Evolutionary conservation across 2,329 filamentous ascomycete genomes (phyloP), one percentile per base, ranked within the genome.

Genomic region (Fonsecaea monophora): DNA sequence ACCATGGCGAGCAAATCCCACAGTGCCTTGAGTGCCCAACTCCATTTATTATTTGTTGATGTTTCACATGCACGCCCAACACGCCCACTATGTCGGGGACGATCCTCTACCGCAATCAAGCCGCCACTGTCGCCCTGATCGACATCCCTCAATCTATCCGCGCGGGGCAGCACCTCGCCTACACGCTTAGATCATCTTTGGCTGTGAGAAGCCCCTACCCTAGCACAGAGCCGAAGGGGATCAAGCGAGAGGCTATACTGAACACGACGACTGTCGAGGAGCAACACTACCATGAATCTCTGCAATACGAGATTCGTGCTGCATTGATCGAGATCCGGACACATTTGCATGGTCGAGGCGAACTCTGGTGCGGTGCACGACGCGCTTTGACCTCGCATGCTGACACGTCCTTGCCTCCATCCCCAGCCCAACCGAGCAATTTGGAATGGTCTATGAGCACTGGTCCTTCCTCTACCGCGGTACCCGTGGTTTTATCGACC

Each of bases 111-210:
- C 80, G 84, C 66, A 85, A 83, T 67, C 59, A 72, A 1, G 72
- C 78, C 3, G 66, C 75, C 7, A 82, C 81, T 4, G 72, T 84
- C 37, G 82, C 82, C 15, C 75, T 89, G 21, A 72, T 89, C 35
- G 87, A 89, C 72, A 83, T 88, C 9, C 87, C 87, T 1, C 74
- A 74, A 4, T 89, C 87, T 0, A 87, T 89, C 63, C 78, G 81
- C 18, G 72, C 78, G 6, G 85, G 84, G 5, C 87, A 89, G 75
- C 63, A 59, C 12, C 18, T 48, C 15, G 30, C 58, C 32, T 77
- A 77, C 21, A 55, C 62, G 4, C 74, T 87, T 0, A 73, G 82
- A 30, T 88, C 86, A 7, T 79, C 76, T 13, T 21, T 71, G 8
- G 81, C 86, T 0, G 68, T 82, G 2, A 67, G 80, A 50, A 65